Base-by-base conservation (phyloP, 2,329 filamentous ascomycete species). In the Dactylellina cionopaga region DNA sequence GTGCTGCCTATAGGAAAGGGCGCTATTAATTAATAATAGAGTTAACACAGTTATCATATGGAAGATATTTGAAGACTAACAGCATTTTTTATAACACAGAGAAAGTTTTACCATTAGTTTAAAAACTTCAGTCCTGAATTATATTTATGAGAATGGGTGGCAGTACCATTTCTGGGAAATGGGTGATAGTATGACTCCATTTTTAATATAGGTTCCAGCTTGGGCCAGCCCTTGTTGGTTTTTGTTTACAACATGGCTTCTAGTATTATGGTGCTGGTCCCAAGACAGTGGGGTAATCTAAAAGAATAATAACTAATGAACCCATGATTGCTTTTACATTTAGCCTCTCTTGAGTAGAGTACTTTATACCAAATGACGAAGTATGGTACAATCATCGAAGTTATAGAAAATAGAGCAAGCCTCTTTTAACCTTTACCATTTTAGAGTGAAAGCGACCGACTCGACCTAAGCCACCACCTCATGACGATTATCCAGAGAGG, bases 401-500 rank as follows among this genome's bases (percentile, higher is more conserved):
- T n/a, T n/a, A n/a, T n/a, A n/a, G n/a, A n/a, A n/a, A n/a, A n/a
- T n/a, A n/a, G n/a, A n/a, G n/a, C n/a, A n/a, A n/a, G n/a, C n/a
- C n/a, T n/a, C n/a, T n/a, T n/a, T n/a, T n/a, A n/a, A n/a, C n/a
- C n/a, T n/a, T n/a, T n/a, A n/a, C n/a, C n/a, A 7, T 35, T 7
- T 3, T 46, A 46, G 78, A 90, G 84, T 72, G 92, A 95, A 80
- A 86, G 89, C 77, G 90, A 92, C 78, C 87, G 91, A 74, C 85
- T 94, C 78, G 92, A 96, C 78, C 89, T 94, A 49, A 89, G 92
- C 78, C 90, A 96, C 82, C 90, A 91, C 77, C 83, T 94, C 76
- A 90, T 92, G 49, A 65, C 47, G 0, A 65, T 56, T 41, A 49
- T 55, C 17, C 60, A 55, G 27, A 44, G 44, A 17, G 60, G 60